Evolutionary conservation across 2,329 filamentous ascomycete genomes (phyloP).

Genomic region (Akanthomyces dipterigenus): DNA sequence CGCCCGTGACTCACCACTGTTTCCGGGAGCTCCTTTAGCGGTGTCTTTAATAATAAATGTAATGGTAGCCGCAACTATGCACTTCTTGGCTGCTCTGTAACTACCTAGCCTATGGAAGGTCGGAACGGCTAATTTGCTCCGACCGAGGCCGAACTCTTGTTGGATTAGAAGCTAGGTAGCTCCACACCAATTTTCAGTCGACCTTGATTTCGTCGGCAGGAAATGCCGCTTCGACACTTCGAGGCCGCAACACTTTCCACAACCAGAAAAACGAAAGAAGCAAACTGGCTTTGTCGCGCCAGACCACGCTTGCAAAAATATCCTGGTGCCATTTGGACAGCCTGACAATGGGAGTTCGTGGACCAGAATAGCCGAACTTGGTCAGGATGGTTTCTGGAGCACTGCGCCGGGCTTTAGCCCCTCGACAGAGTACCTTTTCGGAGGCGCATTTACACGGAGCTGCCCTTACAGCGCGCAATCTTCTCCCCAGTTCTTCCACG

Average conservation of each 20-base stretch:
- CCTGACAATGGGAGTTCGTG: slow-evolving; percentile 5
- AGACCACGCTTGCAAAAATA: not conserved
- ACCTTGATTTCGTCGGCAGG: slow-evolving; percentile 9
- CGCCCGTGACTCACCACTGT: not conserved
- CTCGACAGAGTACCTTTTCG: slow-evolving; percentile 32
- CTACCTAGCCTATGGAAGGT: not conserved
- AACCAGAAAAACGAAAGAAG: not conserved
- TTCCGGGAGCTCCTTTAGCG: not conserved
- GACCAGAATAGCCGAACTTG: slow-evolving; percentile 16
- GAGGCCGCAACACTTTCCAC: not conserved
- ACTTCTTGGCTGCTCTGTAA: not conserved
- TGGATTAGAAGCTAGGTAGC: not conserved
- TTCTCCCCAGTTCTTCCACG: not conserved
- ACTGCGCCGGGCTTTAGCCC: slow-evolving; percentile 43
- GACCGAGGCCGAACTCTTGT: slow-evolving; percentile 7
- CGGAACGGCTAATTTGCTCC: slow-evolving; percentile 4
- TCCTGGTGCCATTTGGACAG: not conserved
- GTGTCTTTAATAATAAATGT: not conserved
- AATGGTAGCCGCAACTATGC: not conserved
- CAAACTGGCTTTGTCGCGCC: not conserved
- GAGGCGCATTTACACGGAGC: slow-evolving; percentile 21
- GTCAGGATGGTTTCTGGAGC: slow-evolving; percentile 43
- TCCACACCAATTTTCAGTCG: slow-evolving; percentile 11
- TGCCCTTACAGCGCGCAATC: slow-evolving; percentile 15
- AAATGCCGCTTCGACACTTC: slow-evolving; percentile 7